Conservation (phyloP, 176 grass and related monocot genomes). For the Metroxylon sagu region DNA sequence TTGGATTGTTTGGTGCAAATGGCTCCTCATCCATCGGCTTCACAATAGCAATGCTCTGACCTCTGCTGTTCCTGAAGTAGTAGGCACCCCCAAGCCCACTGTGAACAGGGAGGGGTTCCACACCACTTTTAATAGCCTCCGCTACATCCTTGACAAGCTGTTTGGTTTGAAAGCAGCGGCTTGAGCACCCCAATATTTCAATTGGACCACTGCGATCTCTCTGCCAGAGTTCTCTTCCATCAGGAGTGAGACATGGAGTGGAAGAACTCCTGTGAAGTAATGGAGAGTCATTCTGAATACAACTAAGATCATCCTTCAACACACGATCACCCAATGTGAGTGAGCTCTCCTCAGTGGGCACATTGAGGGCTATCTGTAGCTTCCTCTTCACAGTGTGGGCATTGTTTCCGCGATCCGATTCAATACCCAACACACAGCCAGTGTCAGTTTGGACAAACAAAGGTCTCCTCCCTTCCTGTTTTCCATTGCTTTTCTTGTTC, state of each 20-base stretch:
- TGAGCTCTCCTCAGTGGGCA: slow-evolving; percentile 55
- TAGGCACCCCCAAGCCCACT: slow-evolving; percentile 72
- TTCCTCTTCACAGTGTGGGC: slow-evolving; percentile 67
- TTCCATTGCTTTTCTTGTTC: slow-evolving; percentile 27
- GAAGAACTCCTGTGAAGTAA: slow-evolving; percentile 72
- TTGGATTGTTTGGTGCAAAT: slow-evolving; percentile 79
- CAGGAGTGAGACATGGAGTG: slow-evolving; percentile 58
- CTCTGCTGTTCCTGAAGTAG: slow-evolving; percentile 58
- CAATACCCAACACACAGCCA: slow-evolving; percentile 47
- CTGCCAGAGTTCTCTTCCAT: slow-evolving; percentile 43
- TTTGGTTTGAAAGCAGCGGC: slow-evolving; percentile 28
- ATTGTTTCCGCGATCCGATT: slow-evolving; percentile 53
- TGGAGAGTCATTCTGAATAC: slow-evolving; percentile 48
- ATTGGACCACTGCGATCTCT: slow-evolving; percentile 41
- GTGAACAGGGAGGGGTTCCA: slow-evolving; percentile 43
- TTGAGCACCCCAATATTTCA: slow-evolving; percentile 51
- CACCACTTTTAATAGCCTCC: slow-evolving; percentile 47
- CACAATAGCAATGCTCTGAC: slow-evolving; percentile 60
- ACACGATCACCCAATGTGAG: slow-evolving; percentile 58
- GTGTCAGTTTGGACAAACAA: slow-evolving; percentile 59
- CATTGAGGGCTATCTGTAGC: slow-evolving; percentile 56
- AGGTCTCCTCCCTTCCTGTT: slow-evolving; percentile 38
- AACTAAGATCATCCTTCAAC: slow-evolving; percentile 68
- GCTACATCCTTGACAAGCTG: slow-evolving; percentile 65
- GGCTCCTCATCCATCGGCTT: slow-evolving; percentile 81